These are phyloP conservation scores for Brachypodium distachyon DNA, from an alignment of 202 grass and related monocot genomes.

Conservation along the genomic window DNA sequence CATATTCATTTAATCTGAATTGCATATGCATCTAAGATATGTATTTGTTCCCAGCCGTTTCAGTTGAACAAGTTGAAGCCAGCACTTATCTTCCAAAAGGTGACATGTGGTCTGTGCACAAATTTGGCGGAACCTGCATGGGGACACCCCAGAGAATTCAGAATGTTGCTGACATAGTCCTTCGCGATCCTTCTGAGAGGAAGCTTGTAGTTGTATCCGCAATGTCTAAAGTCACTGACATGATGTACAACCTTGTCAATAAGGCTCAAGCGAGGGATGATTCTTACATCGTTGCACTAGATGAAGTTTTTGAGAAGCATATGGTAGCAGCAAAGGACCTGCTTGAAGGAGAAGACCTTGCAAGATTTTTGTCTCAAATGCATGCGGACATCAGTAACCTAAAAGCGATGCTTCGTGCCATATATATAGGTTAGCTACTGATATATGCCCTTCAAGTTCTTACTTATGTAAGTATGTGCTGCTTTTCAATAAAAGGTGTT, in stretches of 20 bases:
- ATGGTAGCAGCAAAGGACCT: conserved; percentile 76
- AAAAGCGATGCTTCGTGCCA: conserved; percentile 91
- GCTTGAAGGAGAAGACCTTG: conserved; percentile 86
- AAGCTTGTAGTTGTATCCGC: conserved; percentile 92
- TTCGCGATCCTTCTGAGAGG: conserved; percentile 74
- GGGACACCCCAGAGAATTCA: conserved; percentile 88
- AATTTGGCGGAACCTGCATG: conserved; percentile 98
- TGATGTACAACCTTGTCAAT: conserved; percentile 88
- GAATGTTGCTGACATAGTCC: conserved; percentile 82
- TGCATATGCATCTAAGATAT: conserved; percentile 13
- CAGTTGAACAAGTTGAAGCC: conserved; percentile 59
- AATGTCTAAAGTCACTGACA: conserved; percentile 98
- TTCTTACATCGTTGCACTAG: conserved; percentile 59
- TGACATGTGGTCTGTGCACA: conserved; percentile 98
- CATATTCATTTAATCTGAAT: too few species aligned
- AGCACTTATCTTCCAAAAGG: conserved; percentile 61
- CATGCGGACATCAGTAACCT: conserved; percentile 72
- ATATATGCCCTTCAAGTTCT: background rate
- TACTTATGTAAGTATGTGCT: background rate
- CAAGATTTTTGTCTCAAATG: conserved; percentile 77
- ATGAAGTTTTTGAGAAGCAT: conserved; percentile 84
- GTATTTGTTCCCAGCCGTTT: conserved; percentile 42
- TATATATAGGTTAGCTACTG: conserved; percentile 73
- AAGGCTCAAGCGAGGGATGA: conserved; percentile 92
- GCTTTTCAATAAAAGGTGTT: conserved; percentile 2